phyloP scores from a whole-genome alignment of 352 stramenopile species.

The Globisporangium splendens region DNA sequence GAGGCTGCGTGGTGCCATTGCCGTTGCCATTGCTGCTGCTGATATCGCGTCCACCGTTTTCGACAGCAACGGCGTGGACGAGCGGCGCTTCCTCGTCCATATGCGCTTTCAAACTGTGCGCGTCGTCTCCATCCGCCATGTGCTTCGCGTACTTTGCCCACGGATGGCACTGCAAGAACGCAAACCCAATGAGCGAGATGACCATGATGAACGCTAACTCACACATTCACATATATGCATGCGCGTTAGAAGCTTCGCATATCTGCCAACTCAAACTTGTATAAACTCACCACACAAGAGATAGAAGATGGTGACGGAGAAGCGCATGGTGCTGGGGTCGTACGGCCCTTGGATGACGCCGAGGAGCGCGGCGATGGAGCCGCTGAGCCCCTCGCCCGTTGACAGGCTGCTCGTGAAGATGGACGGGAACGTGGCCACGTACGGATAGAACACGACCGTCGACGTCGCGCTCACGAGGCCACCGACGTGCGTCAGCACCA shows the following conservation, averaged over 20 bases:
- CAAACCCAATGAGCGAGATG: slow-evolving; percentile 47
- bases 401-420: slow-evolving; percentile 63
- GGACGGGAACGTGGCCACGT: slow-evolving; percentile 54
- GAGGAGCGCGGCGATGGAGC: slow-evolving; percentile 51
- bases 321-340: slow-evolving; percentile 31
- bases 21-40: slow-evolving; percentile 8
- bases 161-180: slow-evolving; percentile 50
- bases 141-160: slow-evolving; percentile 18
- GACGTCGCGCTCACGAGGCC: slow-evolving; percentile 70
- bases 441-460: slow-evolving; percentile 73
- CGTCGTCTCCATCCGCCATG: slow-evolving; percentile 3
- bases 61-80: neutral
- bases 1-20: slow-evolving; percentile 10
- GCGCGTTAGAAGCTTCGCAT: too few relatives aligned
- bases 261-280: too few relatives aligned
- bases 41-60: slow-evolving; percentile 7
- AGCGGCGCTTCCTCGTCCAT: slow-evolving; percentile 30
- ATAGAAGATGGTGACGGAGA: slow-evolving; percentile 60
- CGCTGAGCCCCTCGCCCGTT: slow-evolving; percentile 64
- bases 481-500: slow-evolving; percentile 57
- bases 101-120: neutral
- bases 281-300: slow-evolving; percentile 43
- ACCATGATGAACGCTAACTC: slow-evolving; percentile 44
- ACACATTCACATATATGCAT: neutral
- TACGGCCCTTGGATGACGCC: slow-evolving; percentile 58